Percentiles rank a stretch among this genome's conserved stretches.
phyloP scores from a whole-genome alignment of 345 rosid species.

The Arabis hirsuta region DNA sequence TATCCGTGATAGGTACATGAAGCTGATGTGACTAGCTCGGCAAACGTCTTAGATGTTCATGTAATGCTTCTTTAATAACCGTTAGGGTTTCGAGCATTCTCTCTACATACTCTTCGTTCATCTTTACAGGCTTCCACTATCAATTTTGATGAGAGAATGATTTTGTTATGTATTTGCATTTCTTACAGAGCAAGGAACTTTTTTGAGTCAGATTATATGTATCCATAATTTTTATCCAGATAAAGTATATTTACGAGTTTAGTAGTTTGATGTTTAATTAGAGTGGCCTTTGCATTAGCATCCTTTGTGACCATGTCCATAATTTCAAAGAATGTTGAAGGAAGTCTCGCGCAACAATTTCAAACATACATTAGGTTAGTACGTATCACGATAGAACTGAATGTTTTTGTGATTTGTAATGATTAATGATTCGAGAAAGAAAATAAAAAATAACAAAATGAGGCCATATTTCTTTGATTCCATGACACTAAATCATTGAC shows the following conservation, averaged over 20 bases:
- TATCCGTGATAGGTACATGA: slow-evolving; percentile 73
- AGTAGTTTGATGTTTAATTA: slow-evolving; percentile 58
- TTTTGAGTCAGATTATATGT: not conserved
- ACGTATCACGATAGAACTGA: not conserved
- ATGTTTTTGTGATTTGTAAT: not conserved
- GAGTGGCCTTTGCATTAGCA: slow-evolving; percentile 60
- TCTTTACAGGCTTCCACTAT: slow-evolving; percentile 83
- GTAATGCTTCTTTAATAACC: slow-evolving; percentile 70
- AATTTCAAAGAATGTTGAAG: slow-evolving; percentile 61
- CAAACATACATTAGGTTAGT: not conserved
- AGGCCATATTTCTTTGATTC: no score
- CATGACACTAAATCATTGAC: no score
- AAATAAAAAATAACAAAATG: no score
- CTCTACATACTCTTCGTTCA: slow-evolving; percentile 87
- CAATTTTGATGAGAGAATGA: slow-evolving; percentile 62
- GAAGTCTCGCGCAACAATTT: slow-evolving; percentile 68
- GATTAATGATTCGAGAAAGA: no score
- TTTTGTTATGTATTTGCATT: slow-evolving; percentile 78
- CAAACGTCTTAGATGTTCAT: slow-evolving; percentile 77
- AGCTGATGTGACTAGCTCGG: slow-evolving; percentile 73
- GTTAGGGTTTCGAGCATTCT: slow-evolving; percentile 74
- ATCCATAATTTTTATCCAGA: not conserved
- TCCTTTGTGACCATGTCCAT: slow-evolving; percentile 77
- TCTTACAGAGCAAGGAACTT: not conserved
- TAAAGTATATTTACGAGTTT: slow-evolving; percentile 52